Percentiles rank a stretch among this genome's conserved stretches.
Evolutionary conservation across 1,139 yeast species (phyloP).

Genomic region (Nakaseomyces sp.): DNA sequence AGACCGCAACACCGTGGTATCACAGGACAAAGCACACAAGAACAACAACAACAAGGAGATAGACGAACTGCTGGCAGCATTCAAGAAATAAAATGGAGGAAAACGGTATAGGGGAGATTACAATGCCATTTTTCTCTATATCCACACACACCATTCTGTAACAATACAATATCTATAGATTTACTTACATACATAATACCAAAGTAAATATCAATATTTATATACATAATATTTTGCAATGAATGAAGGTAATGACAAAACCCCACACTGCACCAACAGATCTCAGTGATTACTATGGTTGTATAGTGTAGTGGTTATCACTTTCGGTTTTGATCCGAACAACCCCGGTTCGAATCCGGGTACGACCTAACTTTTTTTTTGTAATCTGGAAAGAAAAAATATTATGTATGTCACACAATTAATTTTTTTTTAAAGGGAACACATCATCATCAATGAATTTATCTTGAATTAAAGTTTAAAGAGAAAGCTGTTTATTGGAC

Average conservation of each 20-base stretch:
- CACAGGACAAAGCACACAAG: constrained; percentile 13
- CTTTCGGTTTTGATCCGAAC: constrained; percentile 68
- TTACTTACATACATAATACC: too few relatives aligned
- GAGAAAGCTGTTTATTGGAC: too few relatives aligned
- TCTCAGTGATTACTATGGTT: constrained; percentile 7
- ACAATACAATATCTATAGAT: too few relatives aligned
- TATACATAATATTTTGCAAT: too few relatives aligned
- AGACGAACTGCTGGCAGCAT: constrained; percentile 12
- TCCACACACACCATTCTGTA: too few relatives aligned
- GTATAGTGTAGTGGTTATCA: constrained; percentile 60
- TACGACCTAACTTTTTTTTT: constrained; percentile 53
- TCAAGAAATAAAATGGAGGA: constrained; percentile 1
- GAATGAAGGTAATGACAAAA: too few relatives aligned
- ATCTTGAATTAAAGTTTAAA: too few relatives aligned
- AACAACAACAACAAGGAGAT: constrained; percentile 14
- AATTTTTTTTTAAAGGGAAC: background rate
- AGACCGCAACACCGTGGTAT: constrained; percentile 15
- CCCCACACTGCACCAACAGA: too few relatives aligned
- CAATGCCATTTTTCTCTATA: too few relatives aligned
- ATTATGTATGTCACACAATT: too few relatives aligned
- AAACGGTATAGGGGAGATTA: too few relatives aligned
- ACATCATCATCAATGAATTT: background rate
- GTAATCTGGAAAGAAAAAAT: background rate
- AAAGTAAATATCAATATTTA: too few relatives aligned
- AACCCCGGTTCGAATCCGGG: constrained; percentile 97